A percentile compares a stretch with the other conserved stretches of the same genome.
phyloP scores from a whole-genome alignment of 345 rosid species.

The Acer yangbiense region DNA sequence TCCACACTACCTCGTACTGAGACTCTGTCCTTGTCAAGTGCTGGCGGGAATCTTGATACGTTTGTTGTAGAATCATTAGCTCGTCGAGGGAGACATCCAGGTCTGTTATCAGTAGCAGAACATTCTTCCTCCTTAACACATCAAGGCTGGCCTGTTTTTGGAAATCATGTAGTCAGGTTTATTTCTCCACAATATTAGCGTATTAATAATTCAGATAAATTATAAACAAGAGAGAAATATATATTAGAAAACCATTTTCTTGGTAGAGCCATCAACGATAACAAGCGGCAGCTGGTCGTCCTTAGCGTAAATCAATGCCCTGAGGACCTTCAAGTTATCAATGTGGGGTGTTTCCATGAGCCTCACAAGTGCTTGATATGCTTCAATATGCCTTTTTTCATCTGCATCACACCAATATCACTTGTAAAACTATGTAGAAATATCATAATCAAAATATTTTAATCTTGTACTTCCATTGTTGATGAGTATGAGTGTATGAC shows the following conservation, averaged over 20 bases:
- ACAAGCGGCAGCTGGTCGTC: conserved; percentile 52
- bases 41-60: conserved; percentile 40
- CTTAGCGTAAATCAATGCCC: conserved; percentile 50
- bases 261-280: conserved; percentile 38
- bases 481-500: background rate
- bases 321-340: conserved; percentile 67
- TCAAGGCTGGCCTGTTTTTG: conserved; percentile 49
- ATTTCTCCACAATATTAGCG: background rate
- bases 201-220: background rate
- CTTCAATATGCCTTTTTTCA: conserved; percentile 47
- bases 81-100: conserved; percentile 43
- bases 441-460: too few species aligned
- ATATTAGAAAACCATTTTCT: conserved; percentile 43
- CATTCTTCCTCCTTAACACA: conserved; percentile 46
- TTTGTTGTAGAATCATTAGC: conserved; percentile 38
- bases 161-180: background rate
- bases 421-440: background rate
- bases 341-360: conserved; percentile 52
- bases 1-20: conserved; percentile 71
- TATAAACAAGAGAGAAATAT: background rate
- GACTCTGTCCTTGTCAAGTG: conserved; percentile 38
- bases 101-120: conserved; percentile 61
- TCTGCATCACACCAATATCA: conserved; percentile 33
- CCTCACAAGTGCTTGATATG: conserved; percentile 38
- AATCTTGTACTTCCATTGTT: too few species aligned